Evolutionary conservation across 352 stramenopile genomes (phyloP).

Genomic region (Aphanomyces euteiches): DNA sequence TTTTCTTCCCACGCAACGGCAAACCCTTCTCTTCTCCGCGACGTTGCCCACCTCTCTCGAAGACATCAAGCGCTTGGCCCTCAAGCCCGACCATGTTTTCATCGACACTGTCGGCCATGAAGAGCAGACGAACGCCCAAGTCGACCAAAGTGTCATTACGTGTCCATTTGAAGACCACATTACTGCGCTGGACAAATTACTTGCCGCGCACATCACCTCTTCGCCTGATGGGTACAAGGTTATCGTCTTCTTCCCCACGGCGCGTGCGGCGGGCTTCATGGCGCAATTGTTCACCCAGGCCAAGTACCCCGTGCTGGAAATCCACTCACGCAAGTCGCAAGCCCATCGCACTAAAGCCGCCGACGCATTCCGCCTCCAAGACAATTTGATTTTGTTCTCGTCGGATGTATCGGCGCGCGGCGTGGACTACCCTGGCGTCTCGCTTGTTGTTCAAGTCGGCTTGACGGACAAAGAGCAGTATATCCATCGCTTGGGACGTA

Average conservation of each 20-base stretch:
- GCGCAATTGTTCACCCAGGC: slow-evolving; percentile 83
- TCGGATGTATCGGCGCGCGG: slow-evolving; percentile 92
- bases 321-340: slow-evolving; percentile 96
- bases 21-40: slow-evolving; percentile 96
- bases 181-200: slow-evolving; percentile 54
- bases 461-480: slow-evolving; percentile 90
- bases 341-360: slow-evolving; percentile 78
- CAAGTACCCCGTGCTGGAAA: slow-evolving; percentile 86
- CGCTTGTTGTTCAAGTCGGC: slow-evolving; percentile 79
- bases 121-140: slow-evolving; percentile 86
- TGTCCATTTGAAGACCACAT: slow-evolving; percentile 69
- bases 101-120: slow-evolving; percentile 92
- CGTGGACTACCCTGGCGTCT: slow-evolving; percentile 95
- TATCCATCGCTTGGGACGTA: slow-evolving; percentile 94
- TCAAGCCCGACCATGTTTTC: slow-evolving; percentile 85
- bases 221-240: slow-evolving; percentile 86
- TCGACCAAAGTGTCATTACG: slow-evolving; percentile 82
- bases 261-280: slow-evolving; percentile 84
- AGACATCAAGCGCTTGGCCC: slow-evolving; percentile 82
- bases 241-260: slow-evolving; percentile 93
- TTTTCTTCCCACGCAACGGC: slow-evolving; percentile 42
- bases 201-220: slow-evolving; percentile 69
- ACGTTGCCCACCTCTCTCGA: slow-evolving; percentile 88
- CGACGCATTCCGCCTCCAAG: slow-evolving; percentile 84
- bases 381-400: slow-evolving; percentile 90